Evolutionary conservation across 352 stramenopile genomes (phyloP), one percentile per base, ranked within the genome.

Genomic region (Pythium phragmitis): DNA sequence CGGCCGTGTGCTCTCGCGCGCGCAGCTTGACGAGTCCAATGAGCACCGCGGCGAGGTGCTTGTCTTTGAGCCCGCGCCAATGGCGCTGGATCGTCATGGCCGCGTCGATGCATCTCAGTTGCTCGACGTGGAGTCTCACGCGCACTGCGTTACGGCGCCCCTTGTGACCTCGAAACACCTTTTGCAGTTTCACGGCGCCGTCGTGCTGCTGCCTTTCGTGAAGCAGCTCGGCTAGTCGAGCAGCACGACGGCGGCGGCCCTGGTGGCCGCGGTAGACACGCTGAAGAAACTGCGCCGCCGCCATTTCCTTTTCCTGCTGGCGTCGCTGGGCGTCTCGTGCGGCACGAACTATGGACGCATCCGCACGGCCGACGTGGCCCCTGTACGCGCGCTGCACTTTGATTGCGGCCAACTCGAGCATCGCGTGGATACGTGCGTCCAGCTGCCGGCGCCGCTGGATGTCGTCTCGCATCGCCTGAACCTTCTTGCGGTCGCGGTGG

Each of bases 371-470:
- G 16, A 67, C 61, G 48, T 92, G 80, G 1, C 85, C 88, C 19
- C 87, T 73, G 33, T 86, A 92, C 6, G 78, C 74, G 7, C 81
- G 77, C 65, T 96, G 85, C n/a, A 96, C 67, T 58, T 82, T 88
- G 30, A 77, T 79, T 1, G 85, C 79, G 7, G 74, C 76, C 16
- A 91, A 67, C 55, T 91, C 79, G 1, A 75, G 63, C 64, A 94
- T 85, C 6, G 76, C 74, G 2, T 76, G 66, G 11, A 89, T 63
- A 1, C 85, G 76, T 14, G 76, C 76, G 37, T 84, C 69, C 14
- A 88, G 59, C 33, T 92, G 76, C 41, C 69, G 69, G 39, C 85
- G 60, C 8, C 70, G 70, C 7, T 67, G 71, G 4, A 82, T 60
- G 7, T 79, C 71, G 14, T 92, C 77, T 13, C 73, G 62, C 60